Evolutionary conservation across 371 early-diverging fungal genomes (phyloP), one percentile per base, ranked within the genome.

Genomic region (Mucor racemosus): DNA sequence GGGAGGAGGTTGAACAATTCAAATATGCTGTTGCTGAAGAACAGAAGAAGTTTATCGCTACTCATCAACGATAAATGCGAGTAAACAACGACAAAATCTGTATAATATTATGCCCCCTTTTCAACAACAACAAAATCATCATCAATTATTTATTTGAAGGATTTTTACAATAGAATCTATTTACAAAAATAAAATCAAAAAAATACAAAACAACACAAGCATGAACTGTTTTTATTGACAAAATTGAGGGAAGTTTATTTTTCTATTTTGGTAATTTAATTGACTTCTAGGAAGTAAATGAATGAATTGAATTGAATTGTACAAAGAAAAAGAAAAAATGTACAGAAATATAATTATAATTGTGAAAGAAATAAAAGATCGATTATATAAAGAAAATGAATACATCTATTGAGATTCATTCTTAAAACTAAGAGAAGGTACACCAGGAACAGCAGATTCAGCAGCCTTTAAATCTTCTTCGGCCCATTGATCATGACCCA

Each of bases 371-470:
- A 46, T 19, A 19, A 19, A 10, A 31, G 5, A 41, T 10, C 10
- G 15, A 26, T 13, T 50, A 8, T 53, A 50, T 11, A 64, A 36
- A 53, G 38, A 53, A 6, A 41, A 48, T 13, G 53, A 53, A 53
- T 53, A 9, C 13, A 21, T 53, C 53, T 68, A 42, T 17, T 64
- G 46, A 21, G 60, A 34, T 56, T 77, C 77, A 62, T 87, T 88
- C 68, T 73, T 75, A 60, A 90, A 85, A 15, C 76, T 67, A 66
- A 85, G 81, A 54, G 82, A 68, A 38, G 92, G 93, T 67, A 80
- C 85, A 44, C 91, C 93, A 67, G 91, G 93, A 21, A 91, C 83
- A 36, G 90, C 84, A 50, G 63, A 68, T 74, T 91, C 88, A 33
- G 83, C 86, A 58, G 81, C 80, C 64, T 78, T 84, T 59, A 67